Percentiles rank a stretch among this genome's conserved stretches.
Conservation (phyloP, 768 basidiomycete genomes). For the Roridomyces roridus region DNA sequence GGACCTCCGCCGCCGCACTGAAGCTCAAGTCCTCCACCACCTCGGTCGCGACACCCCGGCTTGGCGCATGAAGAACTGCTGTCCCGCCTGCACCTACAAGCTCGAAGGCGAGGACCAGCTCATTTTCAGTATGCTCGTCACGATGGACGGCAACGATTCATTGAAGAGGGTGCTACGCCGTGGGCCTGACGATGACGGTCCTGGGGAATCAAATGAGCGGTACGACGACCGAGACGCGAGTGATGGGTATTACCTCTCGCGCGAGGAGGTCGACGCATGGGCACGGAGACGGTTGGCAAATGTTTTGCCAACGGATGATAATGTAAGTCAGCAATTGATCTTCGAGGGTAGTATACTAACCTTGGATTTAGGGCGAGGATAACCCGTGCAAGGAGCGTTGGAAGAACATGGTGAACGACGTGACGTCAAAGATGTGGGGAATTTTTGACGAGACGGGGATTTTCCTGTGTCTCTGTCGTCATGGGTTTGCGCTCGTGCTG, state of each 20-base stretch:
- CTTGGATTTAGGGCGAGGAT: background rate
- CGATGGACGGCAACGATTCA: conserved; percentile 39
- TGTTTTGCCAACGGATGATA: background rate
- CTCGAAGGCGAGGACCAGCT: conserved; percentile 37
- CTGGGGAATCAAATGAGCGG: conserved; percentile 10
- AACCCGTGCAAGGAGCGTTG: background rate
- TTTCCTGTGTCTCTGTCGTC: conserved; percentile 41
- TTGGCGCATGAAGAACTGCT: conserved; percentile 40
- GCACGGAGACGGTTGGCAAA: background rate
- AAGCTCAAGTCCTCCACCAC: conserved; percentile 23
- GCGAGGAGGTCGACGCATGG: conserved; percentile 23
- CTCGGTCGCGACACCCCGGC: conserved; percentile 34
- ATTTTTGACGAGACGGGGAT: conserved; percentile 44
- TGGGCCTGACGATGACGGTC: background rate
- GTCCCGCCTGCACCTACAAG: conserved; percentile 43
- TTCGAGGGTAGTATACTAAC: background rate
- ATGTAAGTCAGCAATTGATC: too few relatives aligned
- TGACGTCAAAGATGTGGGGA: conserved; percentile 32
- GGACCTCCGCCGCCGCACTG: conserved; percentile 25
- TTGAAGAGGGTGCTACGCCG: conserved; percentile 19
- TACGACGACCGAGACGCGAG: conserved; percentile 10
- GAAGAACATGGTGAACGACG: conserved; percentile 28
- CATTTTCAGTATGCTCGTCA: conserved; percentile 26
- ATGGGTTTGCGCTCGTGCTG: conserved; percentile 36
- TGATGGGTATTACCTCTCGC: conserved; percentile 12